Evolutionary conservation across 2,329 filamentous ascomycete genomes (phyloP).

Genomic region (Neodidymelliopsis sp.): DNA sequence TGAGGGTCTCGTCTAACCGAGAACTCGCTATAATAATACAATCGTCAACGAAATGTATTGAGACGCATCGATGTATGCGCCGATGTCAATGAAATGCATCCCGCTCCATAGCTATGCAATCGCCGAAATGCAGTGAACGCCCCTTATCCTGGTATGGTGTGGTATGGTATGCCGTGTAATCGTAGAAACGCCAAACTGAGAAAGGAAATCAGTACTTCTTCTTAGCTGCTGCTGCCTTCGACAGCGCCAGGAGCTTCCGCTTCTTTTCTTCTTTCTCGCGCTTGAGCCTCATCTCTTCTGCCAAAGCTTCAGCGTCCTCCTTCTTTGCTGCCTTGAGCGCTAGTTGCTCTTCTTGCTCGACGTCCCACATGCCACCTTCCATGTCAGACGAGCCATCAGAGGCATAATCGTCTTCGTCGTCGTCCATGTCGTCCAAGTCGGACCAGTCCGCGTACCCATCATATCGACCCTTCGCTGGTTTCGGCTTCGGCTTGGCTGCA

Average conservation of each 20-base stretch:
- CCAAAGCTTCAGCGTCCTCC: slow-evolving; percentile 72
- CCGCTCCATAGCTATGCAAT: slow-evolving; percentile 45
- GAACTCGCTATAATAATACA: slow-evolving; percentile 27
- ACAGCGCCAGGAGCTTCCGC: slow-evolving; percentile 41
- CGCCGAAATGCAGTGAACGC: slow-evolving; percentile 34
- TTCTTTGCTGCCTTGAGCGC: slow-evolving; percentile 69
- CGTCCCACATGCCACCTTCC: slow-evolving; percentile 77
- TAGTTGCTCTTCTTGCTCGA: slow-evolving; percentile 73
- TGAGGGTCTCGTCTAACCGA: slow-evolving; percentile 20
- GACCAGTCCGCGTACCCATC: slow-evolving; percentile 50
- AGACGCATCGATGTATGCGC: slow-evolving; percentile 27
- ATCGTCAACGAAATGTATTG: slow-evolving; percentile 24
- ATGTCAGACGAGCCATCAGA: slow-evolving; percentile 77
- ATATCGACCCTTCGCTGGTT: slow-evolving; percentile 43
- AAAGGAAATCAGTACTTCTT: slow-evolving; percentile 34
- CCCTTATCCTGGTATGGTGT: slow-evolving; percentile 23
- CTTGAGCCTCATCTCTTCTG: slow-evolving; percentile 57
- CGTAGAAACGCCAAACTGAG: slow-evolving; percentile 34
- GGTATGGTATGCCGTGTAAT: slow-evolving; percentile 39
- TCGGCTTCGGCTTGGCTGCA: slow-evolving; percentile 41
- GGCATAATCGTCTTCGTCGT: slow-evolving; percentile 68
- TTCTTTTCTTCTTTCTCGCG: slow-evolving; percentile 47
- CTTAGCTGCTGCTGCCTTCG: slow-evolving; percentile 41
- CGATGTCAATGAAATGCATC: slow-evolving; percentile 27
- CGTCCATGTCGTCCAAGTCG: slow-evolving; percentile 53